Percentiles rank a stretch among this genome's conserved stretches.
Evolutionary conservation across 768 basidiomycete species (phyloP).

Genomic region (Hortiboletus campestris): DNA sequence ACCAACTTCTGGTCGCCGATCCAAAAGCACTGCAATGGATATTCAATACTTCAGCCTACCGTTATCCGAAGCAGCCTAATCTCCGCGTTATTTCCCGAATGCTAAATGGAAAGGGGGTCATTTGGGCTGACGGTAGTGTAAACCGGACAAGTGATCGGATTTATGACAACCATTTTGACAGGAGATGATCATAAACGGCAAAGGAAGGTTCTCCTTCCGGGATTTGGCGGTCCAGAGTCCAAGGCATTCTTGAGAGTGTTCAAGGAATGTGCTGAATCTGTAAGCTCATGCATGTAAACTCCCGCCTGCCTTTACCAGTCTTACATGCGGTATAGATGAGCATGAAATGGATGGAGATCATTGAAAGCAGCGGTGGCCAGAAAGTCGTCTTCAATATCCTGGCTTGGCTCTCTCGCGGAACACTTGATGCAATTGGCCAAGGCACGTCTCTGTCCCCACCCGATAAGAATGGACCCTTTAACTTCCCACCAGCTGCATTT

Average conservation of each 20-base stretch:
- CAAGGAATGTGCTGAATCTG: constrained; percentile 33
- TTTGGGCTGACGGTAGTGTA: constrained; percentile 40
- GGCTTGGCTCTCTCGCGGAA: constrained; percentile 40
- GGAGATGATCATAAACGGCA: constrained; percentile 52
- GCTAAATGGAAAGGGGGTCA: constrained; percentile 34
- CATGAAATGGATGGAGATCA: constrained; percentile 23
- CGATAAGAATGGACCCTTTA: not conserved
- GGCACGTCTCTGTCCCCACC: constrained; percentile 27
- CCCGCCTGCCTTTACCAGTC: not conserved
- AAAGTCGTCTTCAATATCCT: constrained; percentile 24
- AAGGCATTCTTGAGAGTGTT: constrained; percentile 52
- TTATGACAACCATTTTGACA: constrained; percentile 2
- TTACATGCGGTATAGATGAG: constrained; percentile 17
- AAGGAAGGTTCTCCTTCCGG: constrained; percentile 52
- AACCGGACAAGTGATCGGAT: constrained; percentile 7
- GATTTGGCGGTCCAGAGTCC: constrained; percentile 51
- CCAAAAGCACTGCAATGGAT: constrained; percentile 44
- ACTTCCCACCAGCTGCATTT: constrained; percentile 39
- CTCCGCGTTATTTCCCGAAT: constrained; percentile 16
- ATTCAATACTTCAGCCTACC: constrained; percentile 42
- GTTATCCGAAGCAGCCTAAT: constrained; percentile 38
- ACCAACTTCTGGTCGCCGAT: constrained; percentile 46
- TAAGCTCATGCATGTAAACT: constrained; percentile 1
- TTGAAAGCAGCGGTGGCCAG: constrained; percentile 3
- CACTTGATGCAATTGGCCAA: constrained; percentile 51